Evolutionary conservation across 1,284 basidiomycete species (phyloP).

Genomic region (Bjerkandera adusta): DNA sequence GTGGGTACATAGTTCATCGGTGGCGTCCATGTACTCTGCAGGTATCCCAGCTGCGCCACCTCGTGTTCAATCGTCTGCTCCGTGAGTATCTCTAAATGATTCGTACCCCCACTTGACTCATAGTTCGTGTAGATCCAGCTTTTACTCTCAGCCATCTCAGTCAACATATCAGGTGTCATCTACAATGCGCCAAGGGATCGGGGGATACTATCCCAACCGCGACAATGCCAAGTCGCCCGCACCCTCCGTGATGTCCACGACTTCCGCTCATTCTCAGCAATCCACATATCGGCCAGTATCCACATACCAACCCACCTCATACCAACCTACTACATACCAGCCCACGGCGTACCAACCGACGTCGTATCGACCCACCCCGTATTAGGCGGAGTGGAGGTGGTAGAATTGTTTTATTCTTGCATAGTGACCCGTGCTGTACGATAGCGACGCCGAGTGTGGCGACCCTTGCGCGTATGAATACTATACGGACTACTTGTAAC

Average conservation of each 20-base stretch:
- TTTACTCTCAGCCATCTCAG: not conserved
- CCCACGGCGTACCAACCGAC: conserved; percentile 1
- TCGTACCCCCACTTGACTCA: not conserved
- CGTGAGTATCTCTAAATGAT: not conserved
- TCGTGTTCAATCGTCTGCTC: not conserved
- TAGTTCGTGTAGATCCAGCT: too few relatives aligned
- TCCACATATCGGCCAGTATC: not conserved
- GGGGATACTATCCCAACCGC: conserved; percentile 1
- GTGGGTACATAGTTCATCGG: conserved; percentile 8
- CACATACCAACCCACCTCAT: conserved; percentile 8
- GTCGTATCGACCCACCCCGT: conserved; percentile 5
- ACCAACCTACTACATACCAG: conserved; percentile 8
- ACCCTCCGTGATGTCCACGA: conserved; percentile 4
- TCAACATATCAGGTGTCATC: conserved; percentile 1
- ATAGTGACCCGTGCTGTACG: not conserved
- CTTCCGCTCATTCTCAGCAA: conserved; percentile 1
- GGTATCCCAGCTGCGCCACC: not conserved
- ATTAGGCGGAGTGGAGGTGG: conserved; percentile 1
- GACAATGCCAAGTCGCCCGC: conserved; percentile 5
- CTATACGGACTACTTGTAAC: not conserved
- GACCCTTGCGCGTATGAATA: not conserved
- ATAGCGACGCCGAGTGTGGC: too few relatives aligned
- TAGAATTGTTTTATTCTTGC: not conserved
- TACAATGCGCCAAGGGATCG: not conserved
- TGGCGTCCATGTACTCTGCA: conserved; percentile 11